These are phyloP conservation scores for Xylariaceae sp. DNA, from an alignment of 2,329 filamentous ascomycete genomes.

Conservation along the genomic window DNA sequence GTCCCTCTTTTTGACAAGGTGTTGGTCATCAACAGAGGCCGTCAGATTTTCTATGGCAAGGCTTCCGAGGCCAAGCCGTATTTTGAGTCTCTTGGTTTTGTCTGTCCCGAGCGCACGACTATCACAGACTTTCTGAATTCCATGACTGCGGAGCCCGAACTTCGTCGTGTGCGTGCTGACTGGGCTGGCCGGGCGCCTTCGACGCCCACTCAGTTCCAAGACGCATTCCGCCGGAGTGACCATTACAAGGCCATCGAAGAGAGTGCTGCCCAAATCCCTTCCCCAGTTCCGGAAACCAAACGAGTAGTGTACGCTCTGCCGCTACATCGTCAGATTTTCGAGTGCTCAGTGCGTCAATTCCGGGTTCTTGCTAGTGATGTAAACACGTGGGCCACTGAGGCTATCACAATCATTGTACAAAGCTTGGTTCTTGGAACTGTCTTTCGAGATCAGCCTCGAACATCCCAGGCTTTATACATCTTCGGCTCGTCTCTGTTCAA, in stretches of 20 bases:
- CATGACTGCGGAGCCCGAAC: constrained; percentile 45
- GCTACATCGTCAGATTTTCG: constrained; percentile 32
- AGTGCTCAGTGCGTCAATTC: constrained; percentile 41
- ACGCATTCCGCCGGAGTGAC: constrained; percentile 25
- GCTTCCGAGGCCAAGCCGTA: constrained; percentile 49
- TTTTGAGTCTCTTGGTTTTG: constrained; percentile 57
- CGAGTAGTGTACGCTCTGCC: constrained; percentile 23
- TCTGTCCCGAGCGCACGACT: constrained; percentile 53
- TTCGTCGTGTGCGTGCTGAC: constrained; percentile 40
- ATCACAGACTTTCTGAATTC: constrained; percentile 56
- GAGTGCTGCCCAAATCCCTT: too few relatives aligned
- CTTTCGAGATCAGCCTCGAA: constrained; percentile 18
- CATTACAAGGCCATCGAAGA: constrained; percentile 10
- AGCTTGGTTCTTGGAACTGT: constrained; percentile 20
- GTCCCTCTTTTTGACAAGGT: constrained; percentile 61
- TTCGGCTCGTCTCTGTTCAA: constrained; percentile 40
- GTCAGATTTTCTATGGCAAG: constrained; percentile 59
- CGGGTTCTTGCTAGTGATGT: constrained; percentile 30
- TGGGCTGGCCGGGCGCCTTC: constrained; percentile 42
- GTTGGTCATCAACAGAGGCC: constrained; percentile 59
- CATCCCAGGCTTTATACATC: constrained; percentile 17
- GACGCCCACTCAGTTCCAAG: constrained; percentile 55
- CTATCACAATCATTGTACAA: constrained; percentile 18
- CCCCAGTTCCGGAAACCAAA: neutral
- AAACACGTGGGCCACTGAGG: constrained; percentile 19